A percentile compares a stretch with the other conserved stretches of the same genome.
phyloP scores from a whole-genome alignment of 768 basidiomycete species.

The Podaxis sp. region DNA sequence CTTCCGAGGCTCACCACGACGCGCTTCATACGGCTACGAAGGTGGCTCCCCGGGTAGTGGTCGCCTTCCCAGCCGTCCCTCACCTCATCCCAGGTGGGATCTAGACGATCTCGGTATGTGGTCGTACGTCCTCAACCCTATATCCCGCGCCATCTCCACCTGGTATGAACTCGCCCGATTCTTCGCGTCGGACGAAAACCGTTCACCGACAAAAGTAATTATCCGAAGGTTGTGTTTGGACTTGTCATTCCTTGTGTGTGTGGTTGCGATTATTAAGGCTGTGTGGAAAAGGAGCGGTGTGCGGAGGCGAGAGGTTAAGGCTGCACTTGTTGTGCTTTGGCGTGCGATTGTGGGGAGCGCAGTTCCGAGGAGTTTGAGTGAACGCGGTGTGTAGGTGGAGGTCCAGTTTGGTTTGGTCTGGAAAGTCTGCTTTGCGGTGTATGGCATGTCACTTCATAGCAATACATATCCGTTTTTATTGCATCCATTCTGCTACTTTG shows the following conservation, averaged over 20 bases:
- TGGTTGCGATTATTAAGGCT: constrained; percentile 56
- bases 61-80: constrained; percentile 34
- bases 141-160: constrained; percentile 49
- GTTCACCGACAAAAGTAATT: constrained; percentile 66
- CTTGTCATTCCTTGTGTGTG: constrained; percentile 67
- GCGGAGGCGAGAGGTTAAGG: constrained; percentile 65
- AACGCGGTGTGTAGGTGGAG: constrained; percentile 43
- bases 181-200: constrained; percentile 56
- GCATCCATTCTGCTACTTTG: not conserved
- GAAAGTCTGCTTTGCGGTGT: not conserved
- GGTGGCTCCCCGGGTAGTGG: not conserved
- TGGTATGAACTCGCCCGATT: constrained; percentile 55
- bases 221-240: constrained; percentile 77
- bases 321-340: constrained; percentile 69
- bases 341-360: constrained; percentile 63
- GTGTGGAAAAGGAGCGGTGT: constrained; percentile 71
- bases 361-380: constrained; percentile 43
- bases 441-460: not conserved
- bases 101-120: constrained; percentile 84
- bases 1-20: constrained; percentile 25
- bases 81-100: constrained; percentile 57
- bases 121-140: constrained; percentile 68
- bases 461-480: not conserved
- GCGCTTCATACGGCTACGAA: constrained; percentile 1
- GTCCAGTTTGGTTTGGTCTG: not conserved